These are phyloP conservation scores for Populus nigra DNA, from an alignment of 345 rosid species.

Conservation along the genomic window DNA sequence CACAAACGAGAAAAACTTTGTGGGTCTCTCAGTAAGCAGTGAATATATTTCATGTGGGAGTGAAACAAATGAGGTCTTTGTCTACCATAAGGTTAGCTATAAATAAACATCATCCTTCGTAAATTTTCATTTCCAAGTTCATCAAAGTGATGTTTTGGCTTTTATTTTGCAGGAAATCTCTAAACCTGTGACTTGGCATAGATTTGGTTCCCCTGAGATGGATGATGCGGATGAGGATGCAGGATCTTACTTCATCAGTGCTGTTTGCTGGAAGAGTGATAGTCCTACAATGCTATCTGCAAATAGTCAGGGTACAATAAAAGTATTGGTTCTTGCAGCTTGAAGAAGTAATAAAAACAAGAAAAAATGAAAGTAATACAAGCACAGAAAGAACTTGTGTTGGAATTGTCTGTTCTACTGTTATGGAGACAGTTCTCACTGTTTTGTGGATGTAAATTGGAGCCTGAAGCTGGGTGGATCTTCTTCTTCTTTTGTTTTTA, in stretches of 20 bases:
- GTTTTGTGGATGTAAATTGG: too few species aligned
- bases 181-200: conserved; percentile 74
- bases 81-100: conserved; percentile 82
- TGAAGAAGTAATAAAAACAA: conserved; percentile 21
- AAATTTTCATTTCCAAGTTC: neutral
- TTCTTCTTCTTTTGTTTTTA: too few species aligned
- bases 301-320: conserved; percentile 97
- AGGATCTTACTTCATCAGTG: conserved; percentile 84
- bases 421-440: neutral
- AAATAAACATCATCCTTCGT: neutral
- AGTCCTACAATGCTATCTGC: conserved; percentile 93
- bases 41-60: conserved; percentile 95
- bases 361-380: neutral
- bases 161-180: conserved; percentile 71
- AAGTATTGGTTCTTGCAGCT: conserved; percentile 81
- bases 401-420: neutral
- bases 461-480: neutral
- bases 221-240: conserved; percentile 85
- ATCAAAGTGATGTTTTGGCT: neutral
- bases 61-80: conserved; percentile 91
- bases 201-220: conserved; percentile 83
- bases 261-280: conserved; percentile 98
- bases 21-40: conserved; percentile 80
- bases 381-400: neutral
- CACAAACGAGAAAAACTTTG: conserved; percentile 95